phyloP scores from a whole-genome alignment of 768 basidiomycete genomes.

The Leccinum obscurum region DNA sequence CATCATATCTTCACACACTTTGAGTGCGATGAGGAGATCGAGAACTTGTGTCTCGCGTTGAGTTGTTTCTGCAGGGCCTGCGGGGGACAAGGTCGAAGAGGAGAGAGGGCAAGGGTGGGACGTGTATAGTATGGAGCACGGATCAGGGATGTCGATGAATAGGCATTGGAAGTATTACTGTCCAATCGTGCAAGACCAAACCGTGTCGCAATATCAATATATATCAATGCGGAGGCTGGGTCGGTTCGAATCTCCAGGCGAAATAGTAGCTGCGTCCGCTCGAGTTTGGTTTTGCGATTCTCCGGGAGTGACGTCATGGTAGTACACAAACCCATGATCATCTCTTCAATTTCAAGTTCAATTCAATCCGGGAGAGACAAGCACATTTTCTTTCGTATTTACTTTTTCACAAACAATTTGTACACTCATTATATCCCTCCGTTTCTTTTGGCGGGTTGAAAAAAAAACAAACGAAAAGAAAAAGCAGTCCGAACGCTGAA shows the following conservation, averaged over 20 bases:
- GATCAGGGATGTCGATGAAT: conserved; percentile 30
- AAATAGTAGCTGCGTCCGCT: too few species aligned
- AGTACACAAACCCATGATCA: too few species aligned
- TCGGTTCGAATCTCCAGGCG: too few species aligned
- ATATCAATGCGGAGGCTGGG: too few species aligned
- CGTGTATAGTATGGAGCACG: conserved; percentile 73
- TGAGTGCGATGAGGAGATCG: conserved; percentile 78
- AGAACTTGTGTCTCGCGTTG: conserved; percentile 77
- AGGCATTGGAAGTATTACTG: too few species aligned
- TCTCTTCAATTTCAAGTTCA: too few species aligned
- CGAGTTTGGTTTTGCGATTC: too few species aligned
- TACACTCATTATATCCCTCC: conserved; percentile 29
- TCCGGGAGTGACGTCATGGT: too few species aligned
- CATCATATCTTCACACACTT: conserved; percentile 78
- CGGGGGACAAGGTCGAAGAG: conserved; percentile 25
- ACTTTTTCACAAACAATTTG: conserved; percentile 16
- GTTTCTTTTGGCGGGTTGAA: conserved; percentile 24
- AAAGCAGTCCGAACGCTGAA: conserved; percentile 13
- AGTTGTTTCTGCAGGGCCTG: conserved; percentile 38
- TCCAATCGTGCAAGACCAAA: too few species aligned
- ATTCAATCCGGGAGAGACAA: too few species aligned
- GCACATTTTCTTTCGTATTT: background rate
- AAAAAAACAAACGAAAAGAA: conserved; percentile 4
- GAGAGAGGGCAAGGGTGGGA: conserved; percentile 75
- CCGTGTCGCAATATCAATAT: too few species aligned